These are phyloP conservation scores for Collybia nuda DNA, from an alignment of 768 basidiomycete species.

Conservation along the genomic window DNA sequence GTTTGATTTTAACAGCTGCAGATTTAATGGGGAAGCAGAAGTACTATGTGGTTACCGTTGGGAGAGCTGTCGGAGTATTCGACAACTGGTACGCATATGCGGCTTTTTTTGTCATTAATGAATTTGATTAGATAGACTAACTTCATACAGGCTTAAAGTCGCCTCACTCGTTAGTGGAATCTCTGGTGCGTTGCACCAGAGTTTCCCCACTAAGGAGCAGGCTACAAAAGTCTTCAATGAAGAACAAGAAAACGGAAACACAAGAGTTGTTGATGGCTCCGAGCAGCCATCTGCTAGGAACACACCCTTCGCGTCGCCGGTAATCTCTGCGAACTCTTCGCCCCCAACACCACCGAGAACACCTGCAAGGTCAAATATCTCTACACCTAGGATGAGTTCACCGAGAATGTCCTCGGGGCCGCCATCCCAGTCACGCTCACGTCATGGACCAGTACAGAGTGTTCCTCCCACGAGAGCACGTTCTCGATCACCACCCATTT, in stretches of 20 bases:
- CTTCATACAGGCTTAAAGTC: conserved; percentile 40
- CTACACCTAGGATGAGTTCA: conserved; percentile 5
- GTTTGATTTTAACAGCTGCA: no score
- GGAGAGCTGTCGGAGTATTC: conserved; percentile 37
- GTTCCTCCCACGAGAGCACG: background rate
- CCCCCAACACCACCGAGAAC: background rate
- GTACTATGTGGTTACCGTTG: conserved; percentile 42
- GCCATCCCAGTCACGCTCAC: conserved; percentile 8
- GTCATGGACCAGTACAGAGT: background rate
- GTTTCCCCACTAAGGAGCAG: conserved; percentile 41
- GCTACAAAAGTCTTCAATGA: conserved; percentile 32
- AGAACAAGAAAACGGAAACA: conserved; percentile 25
- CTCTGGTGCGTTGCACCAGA: conserved; percentile 39
- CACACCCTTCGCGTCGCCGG: background rate
- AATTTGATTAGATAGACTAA: background rate
- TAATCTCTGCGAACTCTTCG: background rate
- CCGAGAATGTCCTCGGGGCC: conserved; percentile 4
- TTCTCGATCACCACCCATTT: conserved; percentile 1
- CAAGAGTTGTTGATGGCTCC: conserved; percentile 20
- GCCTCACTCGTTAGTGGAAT: conserved; percentile 42
- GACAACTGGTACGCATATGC: conserved; percentile 30
- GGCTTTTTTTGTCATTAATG: background rate
- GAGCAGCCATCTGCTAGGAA: background rate
- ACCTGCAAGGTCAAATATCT: background rate
- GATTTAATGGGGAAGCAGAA: conserved; percentile 31